Evolutionary conservation across 495 filamentous ascomycete species (phyloP).

Genomic region (Neurospora sp.): DNA sequence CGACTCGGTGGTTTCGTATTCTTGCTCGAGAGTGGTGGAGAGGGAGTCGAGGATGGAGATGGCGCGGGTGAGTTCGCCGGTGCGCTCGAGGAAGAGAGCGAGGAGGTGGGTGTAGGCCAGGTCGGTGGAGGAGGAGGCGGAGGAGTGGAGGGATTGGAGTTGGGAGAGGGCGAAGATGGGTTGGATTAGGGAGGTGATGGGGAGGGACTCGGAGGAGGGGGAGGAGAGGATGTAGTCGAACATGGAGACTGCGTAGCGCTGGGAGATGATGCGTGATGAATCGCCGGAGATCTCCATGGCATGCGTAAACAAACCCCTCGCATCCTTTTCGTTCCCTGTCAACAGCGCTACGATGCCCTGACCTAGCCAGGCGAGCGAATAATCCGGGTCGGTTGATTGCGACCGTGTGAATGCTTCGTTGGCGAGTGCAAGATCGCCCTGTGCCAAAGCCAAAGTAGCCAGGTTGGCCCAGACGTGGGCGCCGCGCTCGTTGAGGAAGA

Average conservation of each 20-base stretch:
- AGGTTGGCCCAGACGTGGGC: constrained; percentile 84
- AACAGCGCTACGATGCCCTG: constrained; percentile 77
- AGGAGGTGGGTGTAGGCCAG: constrained; percentile 65
- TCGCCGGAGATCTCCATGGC: constrained; percentile 85
- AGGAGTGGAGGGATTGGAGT: constrained; percentile 48
- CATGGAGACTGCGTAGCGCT: constrained; percentile 62
- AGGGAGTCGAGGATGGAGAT: constrained; percentile 52
- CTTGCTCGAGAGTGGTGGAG: constrained; percentile 59
- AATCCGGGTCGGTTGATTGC: constrained; percentile 89
- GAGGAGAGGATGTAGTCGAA: constrained; percentile 66
- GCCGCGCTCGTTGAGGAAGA: constrained; percentile 84
- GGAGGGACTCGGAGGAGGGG: constrained; percentile 38
- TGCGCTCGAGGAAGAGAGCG: constrained; percentile 71
- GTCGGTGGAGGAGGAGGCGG: constrained; percentile 37
- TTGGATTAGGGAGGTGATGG: constrained; percentile 47
- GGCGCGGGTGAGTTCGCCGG: constrained; percentile 55
- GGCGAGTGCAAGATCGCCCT: constrained; percentile 72
- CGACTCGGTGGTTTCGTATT: constrained; percentile 78
- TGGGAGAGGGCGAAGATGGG: constrained; percentile 87
- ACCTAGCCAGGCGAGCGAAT: constrained; percentile 84
- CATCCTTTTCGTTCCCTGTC: constrained; percentile 62
- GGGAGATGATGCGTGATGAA: constrained; percentile 57
- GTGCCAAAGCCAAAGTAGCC: constrained; percentile 72
- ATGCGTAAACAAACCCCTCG: constrained; percentile 80
- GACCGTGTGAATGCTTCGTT: constrained; percentile 83